Conservation (phyloP, 352 stramenopile species). For the Pythium volutum region DNA sequence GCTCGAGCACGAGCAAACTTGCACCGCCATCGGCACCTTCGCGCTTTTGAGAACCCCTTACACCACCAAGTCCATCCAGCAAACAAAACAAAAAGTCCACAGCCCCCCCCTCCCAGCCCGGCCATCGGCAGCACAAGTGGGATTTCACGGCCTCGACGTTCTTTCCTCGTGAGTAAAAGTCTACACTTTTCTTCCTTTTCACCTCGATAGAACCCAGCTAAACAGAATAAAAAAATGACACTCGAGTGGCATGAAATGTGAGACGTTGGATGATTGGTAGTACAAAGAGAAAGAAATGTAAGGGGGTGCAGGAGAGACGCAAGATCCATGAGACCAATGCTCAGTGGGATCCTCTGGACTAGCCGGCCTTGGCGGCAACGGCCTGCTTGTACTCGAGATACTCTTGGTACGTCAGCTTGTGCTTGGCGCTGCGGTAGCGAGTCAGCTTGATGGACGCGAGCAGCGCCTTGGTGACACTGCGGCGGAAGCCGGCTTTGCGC, state of each 20-base stretch:
- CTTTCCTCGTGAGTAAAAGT: constrained; percentile 2
- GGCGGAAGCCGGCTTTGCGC: constrained; percentile 72
- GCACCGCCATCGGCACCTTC: constrained; percentile 13
- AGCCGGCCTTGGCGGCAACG: constrained; percentile 4
- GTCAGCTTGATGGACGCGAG: constrained; percentile 68
- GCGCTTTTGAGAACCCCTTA: constrained; percentile 5
- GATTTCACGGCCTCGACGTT: constrained; percentile 7
- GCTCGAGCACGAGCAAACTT: constrained; percentile 24
- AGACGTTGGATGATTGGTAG: background rate
- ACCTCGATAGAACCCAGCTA: constrained; percentile 1
- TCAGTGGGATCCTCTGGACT: background rate
- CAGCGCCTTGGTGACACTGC: constrained; percentile 47
- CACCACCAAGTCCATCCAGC: background rate
- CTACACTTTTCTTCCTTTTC: background rate
- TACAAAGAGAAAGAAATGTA: background rate
- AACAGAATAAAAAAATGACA: background rate
- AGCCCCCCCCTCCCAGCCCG: background rate
- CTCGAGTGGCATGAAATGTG: background rate
- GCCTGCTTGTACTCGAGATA: constrained; percentile 64
- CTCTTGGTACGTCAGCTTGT: constrained; percentile 79
- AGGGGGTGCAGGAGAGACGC: background rate
- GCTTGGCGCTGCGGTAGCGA: constrained; percentile 78
- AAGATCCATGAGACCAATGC: background rate
- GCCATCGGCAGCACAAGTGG: background rate
- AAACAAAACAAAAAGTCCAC: constrained; percentile 10